phyloP scores from a whole-genome alignment of 257 asterid genomes.

The Solanum virginianum region DNA sequence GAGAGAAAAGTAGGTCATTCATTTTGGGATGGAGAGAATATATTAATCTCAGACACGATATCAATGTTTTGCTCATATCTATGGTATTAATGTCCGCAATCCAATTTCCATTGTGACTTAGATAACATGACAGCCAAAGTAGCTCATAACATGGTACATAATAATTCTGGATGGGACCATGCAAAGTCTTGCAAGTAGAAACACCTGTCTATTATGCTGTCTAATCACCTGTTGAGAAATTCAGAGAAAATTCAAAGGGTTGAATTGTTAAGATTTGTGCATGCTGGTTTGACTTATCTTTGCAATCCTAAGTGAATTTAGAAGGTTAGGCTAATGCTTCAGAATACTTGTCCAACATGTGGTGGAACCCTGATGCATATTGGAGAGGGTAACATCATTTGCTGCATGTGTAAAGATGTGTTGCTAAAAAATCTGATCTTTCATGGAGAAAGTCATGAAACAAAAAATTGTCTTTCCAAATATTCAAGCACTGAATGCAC shows the following conservation, averaged over 20 bases:
- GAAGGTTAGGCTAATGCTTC: background rate
- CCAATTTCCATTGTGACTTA: background rate
- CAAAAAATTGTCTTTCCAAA: background rate
- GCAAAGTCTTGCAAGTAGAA: background rate
- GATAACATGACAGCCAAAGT: background rate
- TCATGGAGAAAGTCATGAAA: background rate
- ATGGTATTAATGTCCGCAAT: background rate
- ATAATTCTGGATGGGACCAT: background rate
- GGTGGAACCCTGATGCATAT: background rate
- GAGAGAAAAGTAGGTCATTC: background rate
- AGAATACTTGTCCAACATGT: background rate
- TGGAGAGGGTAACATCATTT: background rate
- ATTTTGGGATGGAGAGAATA: background rate
- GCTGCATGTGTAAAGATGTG: background rate
- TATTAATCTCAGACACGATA: background rate
- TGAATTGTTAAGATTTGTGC: background rate
- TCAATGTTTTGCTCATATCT: background rate
- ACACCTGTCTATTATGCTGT: background rate
- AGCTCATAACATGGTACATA: background rate
- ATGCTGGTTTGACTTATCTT: background rate
- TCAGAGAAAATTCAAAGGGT: background rate
- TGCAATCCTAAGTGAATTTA: background rate
- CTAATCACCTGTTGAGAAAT: background rate
- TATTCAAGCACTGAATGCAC: background rate
- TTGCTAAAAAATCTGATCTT: background rate